Percentiles rank a stretch among this genome's conserved stretches.
Evolutionary conservation across 139 green algal species (phyloP).

Genomic region (Chlamydomonas schloesseri): DNA sequence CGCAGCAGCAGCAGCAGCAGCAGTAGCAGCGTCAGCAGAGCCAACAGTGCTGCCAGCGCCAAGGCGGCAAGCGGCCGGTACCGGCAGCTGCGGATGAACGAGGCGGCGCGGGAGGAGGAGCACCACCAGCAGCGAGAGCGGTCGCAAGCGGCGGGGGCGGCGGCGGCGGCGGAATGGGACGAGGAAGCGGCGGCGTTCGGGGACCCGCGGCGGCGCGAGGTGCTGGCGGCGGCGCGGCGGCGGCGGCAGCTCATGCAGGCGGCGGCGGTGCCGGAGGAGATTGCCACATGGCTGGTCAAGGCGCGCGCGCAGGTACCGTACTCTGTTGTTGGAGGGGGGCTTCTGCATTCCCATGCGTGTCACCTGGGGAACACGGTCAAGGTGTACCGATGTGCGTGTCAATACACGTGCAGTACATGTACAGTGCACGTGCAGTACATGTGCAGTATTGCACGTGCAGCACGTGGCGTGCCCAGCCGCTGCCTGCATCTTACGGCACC

Average conservation of each 20-base stretch:
- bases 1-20: not conserved
- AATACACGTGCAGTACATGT: too few relatives aligned
- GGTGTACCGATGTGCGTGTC: too few relatives aligned
- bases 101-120: not conserved
- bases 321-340: too few relatives aligned
- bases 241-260: not conserved
- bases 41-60: too few relatives aligned
- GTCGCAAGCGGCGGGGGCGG: not conserved
- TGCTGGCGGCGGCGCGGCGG: conserved; percentile 17
- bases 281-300: conserved; percentile 42
- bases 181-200: conserved; percentile 5
- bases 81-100: not conserved
- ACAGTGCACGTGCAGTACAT: too few relatives aligned
- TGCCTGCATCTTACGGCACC: too few relatives aligned
- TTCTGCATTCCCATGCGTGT: too few relatives aligned
- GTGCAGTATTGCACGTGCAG: too few relatives aligned
- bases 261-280: conserved; percentile 36
- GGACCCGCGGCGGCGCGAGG: conserved; percentile 12
- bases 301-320: conserved; percentile 16
- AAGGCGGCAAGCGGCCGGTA: too few relatives aligned
- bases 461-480: too few relatives aligned
- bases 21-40: not conserved
- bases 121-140: not conserved
- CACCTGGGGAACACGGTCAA: too few relatives aligned
- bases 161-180: not conserved